Evolutionary conservation across 169 alveolate genomes (phyloP).

Genomic region (Plasmodium chabaudi): DNA sequence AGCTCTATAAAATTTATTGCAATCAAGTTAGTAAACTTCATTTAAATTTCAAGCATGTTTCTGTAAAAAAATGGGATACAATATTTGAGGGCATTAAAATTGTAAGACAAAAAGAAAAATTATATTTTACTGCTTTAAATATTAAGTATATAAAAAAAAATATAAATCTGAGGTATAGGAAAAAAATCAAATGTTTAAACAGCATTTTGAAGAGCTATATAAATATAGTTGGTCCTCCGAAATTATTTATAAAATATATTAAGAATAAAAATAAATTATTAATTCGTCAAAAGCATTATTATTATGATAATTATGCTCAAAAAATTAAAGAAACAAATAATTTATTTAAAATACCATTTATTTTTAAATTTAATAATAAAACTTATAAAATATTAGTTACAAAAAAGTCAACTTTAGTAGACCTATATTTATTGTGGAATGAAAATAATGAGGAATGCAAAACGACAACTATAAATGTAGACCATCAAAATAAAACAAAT

Average conservation of each 20-base stretch:
- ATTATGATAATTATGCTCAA: conserved; percentile 58
- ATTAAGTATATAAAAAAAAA: neutral
- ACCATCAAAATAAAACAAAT: too few species aligned
- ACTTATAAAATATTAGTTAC: conserved; percentile 23
- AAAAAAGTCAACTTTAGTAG: conserved; percentile 26
- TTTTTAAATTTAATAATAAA: conserved; percentile 22
- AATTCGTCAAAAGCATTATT: conserved; percentile 52
- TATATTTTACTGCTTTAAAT: neutral
- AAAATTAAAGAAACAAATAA: conserved; percentile 27
- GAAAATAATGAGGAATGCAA: neutral
- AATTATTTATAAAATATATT: conserved; percentile 46
- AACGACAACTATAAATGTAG: too few species aligned
- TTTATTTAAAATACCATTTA: conserved; percentile 48
- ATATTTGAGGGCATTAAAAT: neutral
- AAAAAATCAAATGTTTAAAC: neutral
- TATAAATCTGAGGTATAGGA: neutral
- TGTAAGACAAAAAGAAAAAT: neutral
- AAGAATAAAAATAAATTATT: conserved; percentile 47
- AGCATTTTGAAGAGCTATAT: conserved; percentile 22
- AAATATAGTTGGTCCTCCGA: conserved; percentile 56
- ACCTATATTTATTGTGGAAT: conserved; percentile 1
- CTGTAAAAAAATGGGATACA: neutral
- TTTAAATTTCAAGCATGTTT: neutral
- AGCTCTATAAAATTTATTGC: neutral
- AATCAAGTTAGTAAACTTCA: neutral